Evolutionary conservation across 768 basidiomycete species (phyloP), one percentile per base, ranked within the genome.

Genomic region (Tricholoma terreum): DNA sequence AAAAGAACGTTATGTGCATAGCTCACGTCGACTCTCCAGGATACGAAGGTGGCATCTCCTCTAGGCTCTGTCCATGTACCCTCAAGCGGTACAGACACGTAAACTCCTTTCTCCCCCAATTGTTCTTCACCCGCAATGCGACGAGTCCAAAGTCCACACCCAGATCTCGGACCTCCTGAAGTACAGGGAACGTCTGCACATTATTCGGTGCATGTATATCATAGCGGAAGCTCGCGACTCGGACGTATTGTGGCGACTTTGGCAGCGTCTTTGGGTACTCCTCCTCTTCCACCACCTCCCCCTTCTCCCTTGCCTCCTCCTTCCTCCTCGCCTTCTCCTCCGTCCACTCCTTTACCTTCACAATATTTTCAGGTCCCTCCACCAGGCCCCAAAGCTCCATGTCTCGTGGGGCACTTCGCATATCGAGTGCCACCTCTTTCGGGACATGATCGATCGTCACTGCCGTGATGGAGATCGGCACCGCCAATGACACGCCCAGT

Each of bases 361-460:
- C 80, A 6, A 84, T 54, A 62, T 94, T 91, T 50, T 90, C 88
- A 51, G 66, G 58, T 9, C 90, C 91, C 61, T 97, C 94, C 33
- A 96, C 82, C 61, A 94, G 71, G 0, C 86, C 94, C 94, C 94
- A 96, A 4, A 96, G 82, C 63, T 97, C 92, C 84, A 98, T 91
- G 42, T 87, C 78, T 57, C 83, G 77, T 42, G 96, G 96, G 1
- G 93, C 92, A 38, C 85, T 86, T 36, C 85, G 77, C 72, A 91
- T 78, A 63, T 95, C 92, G 66, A 84, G 84, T 5, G 93, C 89
- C 40, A 94, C 77, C 61, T 96, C 94, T 58, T 75, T 79, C 19
- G 94, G 79, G 11, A 93, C 85, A 69, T 99, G 96, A 66, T 98
- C 96, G 56, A 99, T 82, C 19, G 90, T 90, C 51, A 99, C 74